Base-by-base conservation (phyloP, 1,284 basidiomycete species). In the Marasmius oreades region DNA sequence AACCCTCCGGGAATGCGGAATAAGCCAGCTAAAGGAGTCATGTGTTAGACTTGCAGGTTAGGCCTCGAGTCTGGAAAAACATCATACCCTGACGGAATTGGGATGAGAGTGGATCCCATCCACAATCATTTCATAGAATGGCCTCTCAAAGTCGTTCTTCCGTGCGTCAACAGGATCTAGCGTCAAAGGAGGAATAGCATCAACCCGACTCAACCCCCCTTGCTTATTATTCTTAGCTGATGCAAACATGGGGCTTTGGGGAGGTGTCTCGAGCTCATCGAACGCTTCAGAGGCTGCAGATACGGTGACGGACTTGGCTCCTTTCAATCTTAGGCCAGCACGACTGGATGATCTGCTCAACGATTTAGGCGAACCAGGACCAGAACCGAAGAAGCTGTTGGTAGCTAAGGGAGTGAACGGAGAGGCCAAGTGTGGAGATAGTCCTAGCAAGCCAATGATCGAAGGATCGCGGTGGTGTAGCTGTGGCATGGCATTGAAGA, bases 401-500 rank as follows among this genome's bases (percentile, higher is more conserved):
- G 66, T 46, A 66, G 64, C 57, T 61, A 67, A 61, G 7, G 66
- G 63, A 33, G 66, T 60, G 61, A 65, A 65, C 8, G 73, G 72
- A 1, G 77, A 73, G 22, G 78, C 76, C 43, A 85, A 69, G 64
- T 81, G 77, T 1, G 87, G 86, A 6, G 88, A 90, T 20, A 88
- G 83, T 26, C 92, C 92, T 44, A 96, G 75, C 5, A 95, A 79
- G 26, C 93, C 93, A 59, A 95, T 93, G 64, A 95, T 92, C 12
- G 84, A 90, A 45, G 90, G 88, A 66, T 92, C 90, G 39, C 90
- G 81, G 65, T 93, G 91, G 67, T 92, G 90, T 53, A 94, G 72
- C 64, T 88, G 88, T 3, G 90, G 90, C 92, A 94, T 94, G 5
- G 92, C 92, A 65, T 96, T 96, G 83, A 94, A 95, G 20, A 95